Conservation (phyloP, 2,329 filamentous ascomycete genomes). For the Colletotrichum neosansevieriae region DNA sequence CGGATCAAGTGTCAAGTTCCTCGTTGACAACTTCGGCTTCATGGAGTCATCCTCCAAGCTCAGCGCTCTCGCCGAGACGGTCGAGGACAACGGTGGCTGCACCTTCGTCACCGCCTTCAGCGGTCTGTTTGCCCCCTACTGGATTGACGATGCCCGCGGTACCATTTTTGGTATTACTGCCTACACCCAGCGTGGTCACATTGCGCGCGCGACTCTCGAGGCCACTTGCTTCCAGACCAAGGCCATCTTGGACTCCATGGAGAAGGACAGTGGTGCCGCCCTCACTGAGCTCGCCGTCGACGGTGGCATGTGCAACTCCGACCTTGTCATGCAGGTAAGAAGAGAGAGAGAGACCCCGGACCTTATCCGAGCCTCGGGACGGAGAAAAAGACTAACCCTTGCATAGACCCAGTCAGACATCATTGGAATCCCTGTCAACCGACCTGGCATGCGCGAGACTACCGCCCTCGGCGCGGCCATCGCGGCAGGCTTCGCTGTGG, state of each 20-base stretch:
- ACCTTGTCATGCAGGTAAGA: conserved; percentile 78
- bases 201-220: conserved; percentile 83
- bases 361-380: conserved; percentile 30
- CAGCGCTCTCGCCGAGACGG: conserved; percentile 60
- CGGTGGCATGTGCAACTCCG: conserved; percentile 84
- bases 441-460: conserved; percentile 85
- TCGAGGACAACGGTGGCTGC: conserved; percentile 78
- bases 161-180: conserved; percentile 85
- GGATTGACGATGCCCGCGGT: conserved; percentile 85
- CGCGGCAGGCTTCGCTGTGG: conserved; percentile 82
- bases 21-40: conserved; percentile 68
- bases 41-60: conserved; percentile 62
- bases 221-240: conserved; percentile 88
- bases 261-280: conserved; percentile 80
- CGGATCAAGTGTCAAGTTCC: conserved; percentile 80
- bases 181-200: conserved; percentile 81
- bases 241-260: conserved; percentile 85
- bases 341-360: conserved; percentile 21
- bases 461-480: conserved; percentile 86
- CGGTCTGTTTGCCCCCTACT: conserved; percentile 85
- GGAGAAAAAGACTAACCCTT: conserved; percentile 34
- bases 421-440: conserved; percentile 81
- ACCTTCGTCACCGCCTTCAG: conserved; percentile 85
- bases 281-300: conserved; percentile 83
- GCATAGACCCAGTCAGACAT: conserved; percentile 80